phyloP scores from a whole-genome alignment of 148 eudicot species.

The Pouteria glomerata region DNA sequence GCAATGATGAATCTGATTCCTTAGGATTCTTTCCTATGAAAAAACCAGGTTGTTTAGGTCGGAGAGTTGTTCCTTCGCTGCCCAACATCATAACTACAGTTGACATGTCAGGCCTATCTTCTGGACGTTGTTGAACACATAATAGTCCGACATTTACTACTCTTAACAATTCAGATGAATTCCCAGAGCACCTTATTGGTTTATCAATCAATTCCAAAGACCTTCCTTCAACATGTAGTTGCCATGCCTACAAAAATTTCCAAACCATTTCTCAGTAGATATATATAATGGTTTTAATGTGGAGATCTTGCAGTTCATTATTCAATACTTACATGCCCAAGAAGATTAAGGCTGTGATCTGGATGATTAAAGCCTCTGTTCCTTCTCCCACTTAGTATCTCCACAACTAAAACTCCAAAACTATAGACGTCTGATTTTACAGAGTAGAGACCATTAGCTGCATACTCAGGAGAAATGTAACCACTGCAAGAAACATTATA shows the following conservation, averaged over 20 bases:
- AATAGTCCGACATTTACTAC: conserved; percentile 4
- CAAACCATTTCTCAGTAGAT: background rate
- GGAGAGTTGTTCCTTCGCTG: background rate
- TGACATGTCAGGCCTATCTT: conserved; percentile 11
- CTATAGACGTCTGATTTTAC: conserved; percentile 13
- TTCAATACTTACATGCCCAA: conserved; percentile 11
- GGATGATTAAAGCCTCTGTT: conserved; percentile 8
- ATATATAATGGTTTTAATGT: too few relatives aligned
- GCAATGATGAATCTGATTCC: too few relatives aligned
- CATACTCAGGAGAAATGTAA: conserved; percentile 12
- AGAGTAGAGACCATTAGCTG: background rate
- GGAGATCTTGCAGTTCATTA: too few relatives aligned
- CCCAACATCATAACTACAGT: conserved; percentile 9
- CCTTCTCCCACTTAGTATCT: conserved; percentile 12
- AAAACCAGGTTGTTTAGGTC: conserved; percentile 14
- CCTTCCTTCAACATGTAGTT: conserved; percentile 1
- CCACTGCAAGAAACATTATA: background rate
- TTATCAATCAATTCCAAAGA: background rate
- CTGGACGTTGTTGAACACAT: conserved; percentile 10
- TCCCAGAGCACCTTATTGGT: background rate
- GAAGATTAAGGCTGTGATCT: background rate
- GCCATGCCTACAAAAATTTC: conserved; percentile 10
- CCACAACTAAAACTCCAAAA: background rate
- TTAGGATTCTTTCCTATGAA: background rate
- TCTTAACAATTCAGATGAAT: background rate